Conservation (phyloP, 2,329 filamentous ascomycete species). For the Nemania sp. region DNA sequence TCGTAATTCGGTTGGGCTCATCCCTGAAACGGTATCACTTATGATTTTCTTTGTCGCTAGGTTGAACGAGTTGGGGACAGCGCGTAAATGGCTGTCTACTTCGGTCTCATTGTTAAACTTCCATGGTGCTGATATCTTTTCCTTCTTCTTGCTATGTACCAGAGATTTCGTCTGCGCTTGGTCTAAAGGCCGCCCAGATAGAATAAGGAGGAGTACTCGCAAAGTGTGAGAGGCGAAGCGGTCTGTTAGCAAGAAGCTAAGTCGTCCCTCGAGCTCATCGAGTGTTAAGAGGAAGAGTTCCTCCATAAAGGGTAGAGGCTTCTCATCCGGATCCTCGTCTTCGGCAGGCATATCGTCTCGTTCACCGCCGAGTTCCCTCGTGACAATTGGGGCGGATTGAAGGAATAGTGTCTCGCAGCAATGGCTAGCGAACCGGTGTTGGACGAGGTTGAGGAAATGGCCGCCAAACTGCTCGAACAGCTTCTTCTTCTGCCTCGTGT, state of each 20-base stretch:
- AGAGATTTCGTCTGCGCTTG: constrained; percentile 76
- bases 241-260: constrained; percentile 87
- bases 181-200: constrained; percentile 85
- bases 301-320: constrained; percentile 77
- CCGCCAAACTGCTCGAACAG: constrained; percentile 87
- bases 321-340: constrained; percentile 58
- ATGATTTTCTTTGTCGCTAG: constrained; percentile 85
- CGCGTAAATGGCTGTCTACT: constrained; percentile 58
- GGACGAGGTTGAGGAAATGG: constrained; percentile 89
- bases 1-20: constrained; percentile 84
- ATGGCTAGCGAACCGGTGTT: constrained; percentile 96
- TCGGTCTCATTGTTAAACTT: constrained; percentile 64
- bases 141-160: constrained; percentile 93
- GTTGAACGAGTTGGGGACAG: constrained; percentile 83
- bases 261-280: constrained; percentile 86
- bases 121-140: constrained; percentile 76
- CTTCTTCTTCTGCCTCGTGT: constrained; percentile 82
- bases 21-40: constrained; percentile 75
- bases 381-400: constrained; percentile 81
- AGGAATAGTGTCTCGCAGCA: constrained; percentile 95
- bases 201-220: constrained; percentile 84
- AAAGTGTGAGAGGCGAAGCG: constrained; percentile 90
- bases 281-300: constrained; percentile 84
- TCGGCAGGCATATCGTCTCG: constrained; percentile 57
- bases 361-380: constrained; percentile 73